Base-by-base conservation (phyloP, 805 yeast genomes). In the Saccharomycopsis fodiens region DNA sequence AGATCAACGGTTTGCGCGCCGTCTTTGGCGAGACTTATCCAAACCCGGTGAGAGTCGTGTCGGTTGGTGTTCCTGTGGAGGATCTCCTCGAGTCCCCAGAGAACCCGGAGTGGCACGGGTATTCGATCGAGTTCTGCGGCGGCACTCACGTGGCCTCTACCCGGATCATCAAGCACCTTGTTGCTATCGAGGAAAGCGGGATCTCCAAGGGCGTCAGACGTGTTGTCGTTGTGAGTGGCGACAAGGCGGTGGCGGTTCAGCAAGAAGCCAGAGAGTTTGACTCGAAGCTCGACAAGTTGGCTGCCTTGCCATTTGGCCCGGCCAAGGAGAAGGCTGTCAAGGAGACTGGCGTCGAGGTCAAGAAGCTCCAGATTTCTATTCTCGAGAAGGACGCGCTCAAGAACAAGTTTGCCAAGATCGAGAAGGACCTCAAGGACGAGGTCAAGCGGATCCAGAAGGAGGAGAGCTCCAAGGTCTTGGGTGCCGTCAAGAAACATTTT, bases 21-120 rank as follows among this genome's bases (percentile, higher is more conserved):
- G 98, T 93, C 35, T 93, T 93, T 59, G 98, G 98, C 59, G 99
- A 93, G 72, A 87, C 96, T 2, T 93, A 93, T 61, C 99, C 99
- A 36, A 97, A 93, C 61, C 99, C 98, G 32, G 99, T 93, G 19
- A 81, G 98, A 63, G 98, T 93, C 55, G 97, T 93, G 41, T 85
- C 96, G 25, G 85, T 93, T 59, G 99, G 99, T 60, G 82, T 76
- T 35, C 80, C 96, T 39, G 88, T 93, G 37, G 88, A 85, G 21
- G 93, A 84, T 12, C 70, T 93, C 55, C 63, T 91, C 54, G 70
- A 72, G 4, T 71, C 79, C 56, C 96, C 97, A 55, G 56, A 68
- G 23, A 84, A 76, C 59, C 68, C 69, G 42, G 77, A 85, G 58
- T 93, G 98, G 97, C 67, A 64, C 57, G 68, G 75, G 35, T 71